phyloP scores from a whole-genome alignment of 2,329 filamentous ascomycete species.

The Apiospora phragmitis region DNA sequence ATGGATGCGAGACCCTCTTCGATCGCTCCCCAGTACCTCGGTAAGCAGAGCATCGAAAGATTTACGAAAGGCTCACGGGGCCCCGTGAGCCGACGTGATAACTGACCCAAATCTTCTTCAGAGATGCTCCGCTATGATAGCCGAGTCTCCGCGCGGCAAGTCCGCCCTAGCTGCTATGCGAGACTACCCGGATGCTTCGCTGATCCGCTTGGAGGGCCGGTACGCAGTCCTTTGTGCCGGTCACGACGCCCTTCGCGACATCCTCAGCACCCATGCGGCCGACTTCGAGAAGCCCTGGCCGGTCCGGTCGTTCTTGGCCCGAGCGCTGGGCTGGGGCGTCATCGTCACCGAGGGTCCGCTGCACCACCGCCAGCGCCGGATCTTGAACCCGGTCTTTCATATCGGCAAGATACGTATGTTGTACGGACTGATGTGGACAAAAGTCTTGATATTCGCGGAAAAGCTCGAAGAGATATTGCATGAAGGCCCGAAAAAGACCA shows the following conservation, averaged over 20 bases:
- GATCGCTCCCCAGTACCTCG: neutral
- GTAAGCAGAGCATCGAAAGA: no score
- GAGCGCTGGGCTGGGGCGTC: constrained; percentile 69
- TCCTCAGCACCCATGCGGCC: constrained; percentile 68
- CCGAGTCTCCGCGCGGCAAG: neutral
- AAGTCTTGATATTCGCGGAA: constrained; percentile 60
- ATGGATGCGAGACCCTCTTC: neutral
- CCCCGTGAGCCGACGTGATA: no score
- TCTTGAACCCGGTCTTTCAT: constrained; percentile 67
- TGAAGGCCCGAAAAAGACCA: neutral
- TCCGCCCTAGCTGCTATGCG: neutral
- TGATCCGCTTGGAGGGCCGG: neutral
- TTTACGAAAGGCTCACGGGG: no score
- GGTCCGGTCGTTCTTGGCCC: constrained; percentile 56
- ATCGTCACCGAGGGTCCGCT: constrained; percentile 87
- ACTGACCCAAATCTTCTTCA: neutral
- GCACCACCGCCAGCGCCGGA: constrained; percentile 61
- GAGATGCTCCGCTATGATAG: neutral
- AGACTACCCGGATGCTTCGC: neutral
- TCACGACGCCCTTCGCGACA: constrained; percentile 66
- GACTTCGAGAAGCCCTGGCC: constrained; percentile 65
- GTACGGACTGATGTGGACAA: neutral
- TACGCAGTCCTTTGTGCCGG: constrained; percentile 45
- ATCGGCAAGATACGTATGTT: neutral
- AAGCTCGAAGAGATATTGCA: constrained; percentile 84